Evolutionary conservation across 2,329 filamentous ascomycete species (phyloP).

Genomic region (Penicillium sp.): DNA sequence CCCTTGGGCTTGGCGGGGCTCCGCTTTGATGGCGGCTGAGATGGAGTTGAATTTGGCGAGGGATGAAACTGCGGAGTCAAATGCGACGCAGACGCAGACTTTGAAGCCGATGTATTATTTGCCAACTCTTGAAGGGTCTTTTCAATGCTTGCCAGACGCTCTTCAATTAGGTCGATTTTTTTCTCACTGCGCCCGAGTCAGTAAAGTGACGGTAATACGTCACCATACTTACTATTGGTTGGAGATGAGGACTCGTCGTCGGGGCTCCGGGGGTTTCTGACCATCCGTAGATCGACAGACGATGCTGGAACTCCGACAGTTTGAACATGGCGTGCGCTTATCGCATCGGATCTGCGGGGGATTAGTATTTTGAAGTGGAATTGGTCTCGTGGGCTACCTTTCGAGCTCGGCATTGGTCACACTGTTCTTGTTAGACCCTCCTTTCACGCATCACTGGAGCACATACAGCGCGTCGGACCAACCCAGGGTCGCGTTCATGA

Average conservation of each 20-base stretch:
- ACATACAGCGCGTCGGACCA: slow-evolving; percentile 35
- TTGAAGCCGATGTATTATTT: background rate
- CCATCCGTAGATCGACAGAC: slow-evolving; percentile 41
- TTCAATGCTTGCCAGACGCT: slow-evolving; percentile 53
- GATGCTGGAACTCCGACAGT: slow-evolving; percentile 41
- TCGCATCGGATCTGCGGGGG: slow-evolving; percentile 43
- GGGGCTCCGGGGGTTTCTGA: slow-evolving; percentile 38
- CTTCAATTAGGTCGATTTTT: slow-evolving; percentile 57
- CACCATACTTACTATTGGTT: slow-evolving; percentile 41
- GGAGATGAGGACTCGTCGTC: slow-evolving; percentile 44
- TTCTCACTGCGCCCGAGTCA: slow-evolving; percentile 44
- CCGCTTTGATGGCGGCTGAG: slow-evolving; percentile 5
- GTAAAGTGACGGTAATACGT: background rate
- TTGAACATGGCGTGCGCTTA: slow-evolving; percentile 45
- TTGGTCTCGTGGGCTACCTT: slow-evolving; percentile 25
- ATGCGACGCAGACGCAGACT: slow-evolving; percentile 5
- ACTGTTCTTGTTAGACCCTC: slow-evolving; percentile 21
- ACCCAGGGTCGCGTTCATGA: slow-evolving; percentile 24
- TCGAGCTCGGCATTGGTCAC: slow-evolving; percentile 37
- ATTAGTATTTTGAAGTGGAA: too few species aligned
- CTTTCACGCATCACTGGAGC: slow-evolving; percentile 2
- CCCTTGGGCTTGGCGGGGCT: slow-evolving; percentile 8
- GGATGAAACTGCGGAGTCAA: background rate
- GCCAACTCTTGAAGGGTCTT: slow-evolving; percentile 31
- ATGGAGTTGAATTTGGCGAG: slow-evolving; percentile 1